Evolutionary conservation across 2,329 filamentous ascomycete genomes (phyloP).

Genomic region (Nothomitra cinnamomea): DNA sequence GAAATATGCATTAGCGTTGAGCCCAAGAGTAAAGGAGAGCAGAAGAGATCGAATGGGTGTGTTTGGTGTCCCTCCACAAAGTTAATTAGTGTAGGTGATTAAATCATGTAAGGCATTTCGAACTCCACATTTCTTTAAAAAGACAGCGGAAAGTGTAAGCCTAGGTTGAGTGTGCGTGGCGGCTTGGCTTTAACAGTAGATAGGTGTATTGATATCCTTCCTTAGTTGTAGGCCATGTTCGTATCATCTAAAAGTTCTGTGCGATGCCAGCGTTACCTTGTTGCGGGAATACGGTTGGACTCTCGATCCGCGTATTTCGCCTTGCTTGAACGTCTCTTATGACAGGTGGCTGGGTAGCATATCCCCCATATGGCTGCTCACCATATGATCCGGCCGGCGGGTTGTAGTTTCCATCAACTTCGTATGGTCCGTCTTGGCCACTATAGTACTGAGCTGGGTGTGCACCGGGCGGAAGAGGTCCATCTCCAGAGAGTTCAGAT

Average conservation of each 20-base stretch:
- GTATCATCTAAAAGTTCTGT: constrained; percentile 63
- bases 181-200: too few species aligned
- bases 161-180: too few species aligned
- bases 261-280: constrained; percentile 85
- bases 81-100: too few species aligned
- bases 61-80: too few species aligned
- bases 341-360: constrained; percentile 51
- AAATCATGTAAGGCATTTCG: too few species aligned
- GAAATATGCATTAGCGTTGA: too few species aligned
- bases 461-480: constrained; percentile 27
- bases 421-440: constrained; percentile 3
- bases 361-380: constrained; percentile 33
- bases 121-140: too few species aligned
- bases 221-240: too few species aligned
- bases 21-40: too few species aligned
- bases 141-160: too few species aligned
- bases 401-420: constrained; percentile 37
- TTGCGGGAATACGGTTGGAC: constrained; percentile 71
- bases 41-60: too few species aligned
- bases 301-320: constrained; percentile 89
- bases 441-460: constrained; percentile 32
- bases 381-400: constrained; percentile 35
- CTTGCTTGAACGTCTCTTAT: constrained; percentile 87
- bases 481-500: constrained; percentile 46
- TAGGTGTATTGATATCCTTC: too few species aligned